phyloP scores from a whole-genome alignment of 1,139 yeast species.

The Nakaseomyces nivariensis region DNA sequence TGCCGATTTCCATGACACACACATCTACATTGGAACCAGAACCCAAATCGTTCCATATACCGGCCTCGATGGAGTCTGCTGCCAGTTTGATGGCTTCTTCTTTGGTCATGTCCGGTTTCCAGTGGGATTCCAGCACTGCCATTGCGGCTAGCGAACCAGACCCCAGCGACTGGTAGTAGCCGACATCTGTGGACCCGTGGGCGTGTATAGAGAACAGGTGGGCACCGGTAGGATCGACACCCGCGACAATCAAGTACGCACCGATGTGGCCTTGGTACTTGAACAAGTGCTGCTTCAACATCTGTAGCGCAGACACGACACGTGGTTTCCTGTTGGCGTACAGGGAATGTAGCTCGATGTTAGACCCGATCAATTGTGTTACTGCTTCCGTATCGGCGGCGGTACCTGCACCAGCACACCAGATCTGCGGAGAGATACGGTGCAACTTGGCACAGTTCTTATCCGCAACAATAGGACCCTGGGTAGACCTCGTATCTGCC shows the following conservation, averaged over 20 bases:
- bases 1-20: slow-evolving; percentile 90
- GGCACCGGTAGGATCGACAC: slow-evolving; percentile 93
- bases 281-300: slow-evolving; percentile 90
- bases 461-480: slow-evolving; percentile 93
- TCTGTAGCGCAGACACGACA: slow-evolving; percentile 85
- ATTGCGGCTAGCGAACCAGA: slow-evolving; percentile 98
- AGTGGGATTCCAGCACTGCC: slow-evolving; percentile 88
- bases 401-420: slow-evolving; percentile 99
- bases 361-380: slow-evolving; percentile 83
- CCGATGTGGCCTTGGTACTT: slow-evolving; percentile 96
- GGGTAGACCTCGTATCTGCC: slow-evolving; percentile 96
- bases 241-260: slow-evolving; percentile 93
- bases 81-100: slow-evolving; percentile 88
- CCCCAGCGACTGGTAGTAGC: slow-evolving; percentile 84
- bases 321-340: slow-evolving; percentile 80
- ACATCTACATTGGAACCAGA: slow-evolving; percentile 96
- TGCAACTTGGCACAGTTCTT: slow-evolving; percentile 96
- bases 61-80: slow-evolving; percentile 89
- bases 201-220: slow-evolving; percentile 91
- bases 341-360: slow-evolving; percentile 79
- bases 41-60: slow-evolving; percentile 98
- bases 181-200: slow-evolving; percentile 95
- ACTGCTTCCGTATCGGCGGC: slow-evolving; percentile 99
- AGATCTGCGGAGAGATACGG: slow-evolving; percentile 80
- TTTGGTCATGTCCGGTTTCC: slow-evolving; percentile 67